Conservation (phyloP, 495 filamentous ascomycete species). For the Tuber brumale region DNA sequence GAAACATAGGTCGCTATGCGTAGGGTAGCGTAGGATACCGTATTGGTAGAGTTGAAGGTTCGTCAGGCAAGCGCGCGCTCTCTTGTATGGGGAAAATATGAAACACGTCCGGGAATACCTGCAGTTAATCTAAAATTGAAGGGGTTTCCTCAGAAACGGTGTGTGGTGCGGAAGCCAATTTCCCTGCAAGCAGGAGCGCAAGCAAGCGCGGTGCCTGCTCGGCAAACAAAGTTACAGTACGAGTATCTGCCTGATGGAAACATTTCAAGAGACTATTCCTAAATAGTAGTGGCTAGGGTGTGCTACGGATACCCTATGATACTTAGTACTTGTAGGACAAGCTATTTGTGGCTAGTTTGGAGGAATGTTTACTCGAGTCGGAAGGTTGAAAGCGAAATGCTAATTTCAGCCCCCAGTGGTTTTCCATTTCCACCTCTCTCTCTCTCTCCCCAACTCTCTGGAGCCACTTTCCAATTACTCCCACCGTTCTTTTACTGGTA, state of each 20-base stretch:
- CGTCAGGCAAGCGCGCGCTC: constrained; percentile 30
- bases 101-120: constrained; percentile 29
- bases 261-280: constrained; percentile 18
- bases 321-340: too few relatives aligned
- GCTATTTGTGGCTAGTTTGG: constrained; percentile 27
- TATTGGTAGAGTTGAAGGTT: neutral
- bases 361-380: neutral
- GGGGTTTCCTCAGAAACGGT: constrained; percentile 19
- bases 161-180: neutral
- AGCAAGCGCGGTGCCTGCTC: constrained; percentile 9
- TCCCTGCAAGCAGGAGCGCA: constrained; percentile 14
- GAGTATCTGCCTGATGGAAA: constrained; percentile 10
- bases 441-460: constrained; percentile 1
- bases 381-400: constrained; percentile 6
- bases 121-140: constrained; percentile 32
- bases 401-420: constrained; percentile 18
- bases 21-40: neutral
- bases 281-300: constrained; percentile 23
- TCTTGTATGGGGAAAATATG: constrained; percentile 20
- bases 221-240: constrained; percentile 12
- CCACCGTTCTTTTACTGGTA: constrained; percentile 10
- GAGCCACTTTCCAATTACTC: neutral
- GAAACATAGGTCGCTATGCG: neutral
- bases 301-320: too few relatives aligned
- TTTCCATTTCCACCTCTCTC: neutral